Evolutionary conservation across 768 basidiomycete genomes (phyloP).

Genomic region (Galerina marginata): DNA sequence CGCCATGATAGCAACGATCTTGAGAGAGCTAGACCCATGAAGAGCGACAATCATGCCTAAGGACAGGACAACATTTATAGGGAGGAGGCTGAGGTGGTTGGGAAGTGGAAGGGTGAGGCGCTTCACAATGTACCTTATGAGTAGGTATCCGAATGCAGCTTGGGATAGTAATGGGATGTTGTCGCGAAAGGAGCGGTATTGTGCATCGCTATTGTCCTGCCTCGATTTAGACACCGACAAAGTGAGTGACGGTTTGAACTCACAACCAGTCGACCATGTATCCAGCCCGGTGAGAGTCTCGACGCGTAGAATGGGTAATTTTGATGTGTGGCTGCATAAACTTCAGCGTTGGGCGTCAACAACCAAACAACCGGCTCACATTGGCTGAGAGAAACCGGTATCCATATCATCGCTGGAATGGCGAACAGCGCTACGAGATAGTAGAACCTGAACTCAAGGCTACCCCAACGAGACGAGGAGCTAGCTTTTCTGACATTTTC

Average conservation of each 20-base stretch:
- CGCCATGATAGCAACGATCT: constrained; percentile 74
- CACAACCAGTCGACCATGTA: constrained; percentile 80
- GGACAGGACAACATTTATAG: constrained; percentile 67
- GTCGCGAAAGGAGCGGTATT: constrained; percentile 87
- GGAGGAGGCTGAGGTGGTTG: constrained; percentile 45
- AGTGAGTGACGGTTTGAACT: constrained; percentile 34
- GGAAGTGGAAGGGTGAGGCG: constrained; percentile 28
- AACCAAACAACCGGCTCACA: constrained; percentile 55
- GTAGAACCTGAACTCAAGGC: constrained; percentile 83
- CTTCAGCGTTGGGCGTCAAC: background rate
- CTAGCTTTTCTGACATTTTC: constrained; percentile 5
- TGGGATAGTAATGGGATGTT: constrained; percentile 70
- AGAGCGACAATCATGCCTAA: constrained; percentile 68
- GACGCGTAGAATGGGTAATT: constrained; percentile 70
- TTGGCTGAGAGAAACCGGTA: constrained; percentile 74
- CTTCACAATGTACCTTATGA: constrained; percentile 56
- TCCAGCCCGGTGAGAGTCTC: constrained; percentile 76
- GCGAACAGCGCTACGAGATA: constrained; percentile 60
- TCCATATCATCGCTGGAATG: constrained; percentile 77
- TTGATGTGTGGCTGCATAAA: constrained; percentile 62
- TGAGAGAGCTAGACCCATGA: constrained; percentile 83
- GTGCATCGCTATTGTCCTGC: constrained; percentile 91
- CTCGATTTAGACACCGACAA: constrained; percentile 8
- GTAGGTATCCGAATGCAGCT: constrained; percentile 57
- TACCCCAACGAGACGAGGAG: constrained; percentile 68